Conservation (phyloP, 2,329 filamentous ascomycete species). For the Chaetomium olivaceum region DNA sequence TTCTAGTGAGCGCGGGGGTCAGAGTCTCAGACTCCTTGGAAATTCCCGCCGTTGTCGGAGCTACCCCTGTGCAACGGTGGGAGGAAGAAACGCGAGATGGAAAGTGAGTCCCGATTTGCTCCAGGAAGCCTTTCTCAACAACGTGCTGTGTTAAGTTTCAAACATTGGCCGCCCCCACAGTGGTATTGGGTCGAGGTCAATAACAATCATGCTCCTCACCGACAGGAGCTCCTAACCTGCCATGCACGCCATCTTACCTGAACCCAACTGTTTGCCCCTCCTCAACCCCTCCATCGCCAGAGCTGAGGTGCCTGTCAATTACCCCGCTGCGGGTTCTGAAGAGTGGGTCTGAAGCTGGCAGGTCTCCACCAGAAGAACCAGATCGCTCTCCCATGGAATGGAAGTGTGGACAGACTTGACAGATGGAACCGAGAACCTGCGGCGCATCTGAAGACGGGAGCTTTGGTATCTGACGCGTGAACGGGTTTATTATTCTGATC, state of each 20-base stretch:
- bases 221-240: background rate
- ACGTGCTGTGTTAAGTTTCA: background rate
- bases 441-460: no score
- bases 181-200: background rate
- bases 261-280: conserved; percentile 5
- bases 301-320: background rate
- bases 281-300: conserved; percentile 14
- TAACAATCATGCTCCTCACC: background rate
- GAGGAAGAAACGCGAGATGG: background rate
- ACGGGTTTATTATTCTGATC: background rate
- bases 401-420: background rate
- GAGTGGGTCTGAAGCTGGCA: background rate
- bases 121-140: background rate
- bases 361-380: conserved; percentile 1
- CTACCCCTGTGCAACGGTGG: conserved; percentile 4
- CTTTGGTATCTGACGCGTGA: background rate
- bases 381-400: conserved; percentile 5
- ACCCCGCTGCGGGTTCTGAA: conserved; percentile 9
- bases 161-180: background rate
- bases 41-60: conserved; percentile 26
- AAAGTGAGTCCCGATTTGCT: background rate
- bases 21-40: background rate
- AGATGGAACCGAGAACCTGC: background rate
- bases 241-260: no score
- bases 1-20: conserved; percentile 19